Conservation (phyloP, 2,329 filamentous ascomycete genomes). For the Trichoderma atrobrunneum region DNA sequence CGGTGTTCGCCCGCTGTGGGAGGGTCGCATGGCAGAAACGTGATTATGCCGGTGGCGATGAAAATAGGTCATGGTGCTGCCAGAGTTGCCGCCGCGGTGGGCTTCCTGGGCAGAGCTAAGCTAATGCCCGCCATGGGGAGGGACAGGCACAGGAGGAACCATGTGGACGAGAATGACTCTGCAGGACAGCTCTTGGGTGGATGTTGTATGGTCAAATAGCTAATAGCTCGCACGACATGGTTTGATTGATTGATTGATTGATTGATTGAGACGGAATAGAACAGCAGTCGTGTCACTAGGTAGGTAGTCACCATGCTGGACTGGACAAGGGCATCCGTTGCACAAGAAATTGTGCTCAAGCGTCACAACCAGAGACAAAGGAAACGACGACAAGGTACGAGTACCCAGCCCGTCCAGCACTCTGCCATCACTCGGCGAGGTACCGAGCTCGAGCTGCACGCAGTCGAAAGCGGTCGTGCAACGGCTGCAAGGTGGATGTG, state of each 20-base stretch:
- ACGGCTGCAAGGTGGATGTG: background rate
- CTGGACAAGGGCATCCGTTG: background rate
- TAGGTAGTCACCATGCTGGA: background rate
- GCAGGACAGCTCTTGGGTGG: background rate
- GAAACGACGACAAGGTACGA: background rate
- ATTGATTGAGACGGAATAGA: background rate
- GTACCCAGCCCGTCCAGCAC: background rate
- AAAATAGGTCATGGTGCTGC: background rate
- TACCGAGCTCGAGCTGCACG: background rate
- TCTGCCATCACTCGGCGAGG: background rate
- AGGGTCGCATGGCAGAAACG: slow-evolving; percentile 7
- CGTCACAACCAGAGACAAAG: background rate
- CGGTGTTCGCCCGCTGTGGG: background rate
- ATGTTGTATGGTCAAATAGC: background rate
- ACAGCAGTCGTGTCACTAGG: background rate
- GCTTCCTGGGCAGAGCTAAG: background rate
- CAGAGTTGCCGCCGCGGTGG: background rate
- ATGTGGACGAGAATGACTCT: background rate
- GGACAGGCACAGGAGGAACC: background rate
- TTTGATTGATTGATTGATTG: background rate
- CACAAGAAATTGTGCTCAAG: background rate
- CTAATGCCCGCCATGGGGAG: background rate
- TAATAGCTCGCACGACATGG: background rate
- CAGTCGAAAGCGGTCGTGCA: background rate
- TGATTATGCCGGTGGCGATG: slow-evolving; percentile 3